Conservation (phyloP, 2,329 filamentous ascomycete genomes). For the Fusarium sp. region DNA sequence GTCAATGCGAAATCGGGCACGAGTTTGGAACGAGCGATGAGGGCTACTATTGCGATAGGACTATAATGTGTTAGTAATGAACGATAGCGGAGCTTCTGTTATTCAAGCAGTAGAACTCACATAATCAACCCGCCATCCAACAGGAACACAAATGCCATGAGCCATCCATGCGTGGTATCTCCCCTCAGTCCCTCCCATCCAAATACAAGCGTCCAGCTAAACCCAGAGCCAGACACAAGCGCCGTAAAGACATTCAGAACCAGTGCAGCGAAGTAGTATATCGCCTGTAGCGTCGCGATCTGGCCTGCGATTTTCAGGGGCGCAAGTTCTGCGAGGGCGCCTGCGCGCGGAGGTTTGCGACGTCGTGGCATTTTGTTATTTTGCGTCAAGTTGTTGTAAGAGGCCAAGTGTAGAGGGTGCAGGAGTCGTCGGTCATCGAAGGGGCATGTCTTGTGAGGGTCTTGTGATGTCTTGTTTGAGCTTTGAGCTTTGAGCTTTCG, state of each 20-base stretch:
- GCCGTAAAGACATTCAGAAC: slow-evolving; percentile 66
- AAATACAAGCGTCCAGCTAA: slow-evolving; percentile 63
- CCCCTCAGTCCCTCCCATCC: slow-evolving; percentile 67
- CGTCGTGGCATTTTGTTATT: slow-evolving; percentile 58
- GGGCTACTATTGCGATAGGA: slow-evolving; percentile 80
- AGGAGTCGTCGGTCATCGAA: slow-evolving; percentile 18
- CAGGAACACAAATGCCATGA: slow-evolving; percentile 65
- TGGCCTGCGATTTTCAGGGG: slow-evolving; percentile 67
- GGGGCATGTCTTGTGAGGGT: slow-evolving; percentile 33
- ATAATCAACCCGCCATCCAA: slow-evolving; percentile 63
- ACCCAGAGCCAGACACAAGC: slow-evolving; percentile 64
- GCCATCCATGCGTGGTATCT: slow-evolving; percentile 69
- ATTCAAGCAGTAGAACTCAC: slow-evolving; percentile 44
- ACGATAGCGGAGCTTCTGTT: neutral
- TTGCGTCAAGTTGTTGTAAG: neutral
- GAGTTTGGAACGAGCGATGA: slow-evolving; percentile 90
- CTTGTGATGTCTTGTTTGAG: slow-evolving; percentile 11
- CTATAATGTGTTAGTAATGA: slow-evolving; percentile 55
- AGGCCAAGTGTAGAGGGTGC: neutral
- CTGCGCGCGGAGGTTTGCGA: slow-evolving; percentile 65
- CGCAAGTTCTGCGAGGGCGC: slow-evolving; percentile 68
- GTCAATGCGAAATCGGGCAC: slow-evolving; percentile 95
- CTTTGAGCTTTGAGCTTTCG: neutral
- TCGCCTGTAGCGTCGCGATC: slow-evolving; percentile 63
- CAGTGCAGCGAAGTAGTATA: slow-evolving; percentile 62